Evolutionary conservation across 495 filamentous ascomycete species (phyloP).

Genomic region (Tuber calosporum): DNA sequence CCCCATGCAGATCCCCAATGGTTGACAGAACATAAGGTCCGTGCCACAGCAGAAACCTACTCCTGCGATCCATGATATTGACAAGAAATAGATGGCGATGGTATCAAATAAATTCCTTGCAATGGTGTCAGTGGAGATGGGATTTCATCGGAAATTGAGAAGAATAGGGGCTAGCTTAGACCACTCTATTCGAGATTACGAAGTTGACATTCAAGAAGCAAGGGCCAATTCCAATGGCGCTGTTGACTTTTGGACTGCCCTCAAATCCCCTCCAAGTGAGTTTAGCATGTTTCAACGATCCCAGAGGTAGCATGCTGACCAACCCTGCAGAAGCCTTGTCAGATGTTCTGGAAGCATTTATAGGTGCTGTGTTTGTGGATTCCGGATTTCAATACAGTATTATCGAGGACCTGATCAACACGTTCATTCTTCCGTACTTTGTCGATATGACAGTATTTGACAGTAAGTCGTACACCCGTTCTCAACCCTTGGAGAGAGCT

Average conservation of each 20-base stretch:
- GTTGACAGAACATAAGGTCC: conserved; percentile 90
- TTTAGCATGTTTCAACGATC: neutral
- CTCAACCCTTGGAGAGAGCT: neutral
- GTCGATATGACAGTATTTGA: conserved; percentile 75
- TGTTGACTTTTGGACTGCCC: conserved; percentile 68
- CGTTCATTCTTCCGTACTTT: conserved; percentile 68
- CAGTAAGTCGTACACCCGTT: conserved; percentile 12
- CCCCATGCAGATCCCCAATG: conserved; percentile 84
- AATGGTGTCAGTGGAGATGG: conserved; percentile 66
- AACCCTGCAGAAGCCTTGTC: conserved; percentile 56
- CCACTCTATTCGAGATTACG: conserved; percentile 62
- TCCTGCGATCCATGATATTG: neutral
- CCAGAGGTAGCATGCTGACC: neutral
- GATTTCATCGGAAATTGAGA: conserved; percentile 66
- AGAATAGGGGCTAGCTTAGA: conserved; percentile 55
- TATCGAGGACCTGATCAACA: conserved; percentile 69
- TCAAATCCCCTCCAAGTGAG: conserved; percentile 63
- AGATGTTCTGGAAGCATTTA: conserved; percentile 82
- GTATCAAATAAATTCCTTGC: conserved; percentile 94
- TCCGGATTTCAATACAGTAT: conserved; percentile 68
- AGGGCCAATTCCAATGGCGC: conserved; percentile 46
- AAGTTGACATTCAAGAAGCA: conserved; percentile 57
- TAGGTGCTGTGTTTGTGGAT: conserved; percentile 89
- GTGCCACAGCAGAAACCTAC: neutral
- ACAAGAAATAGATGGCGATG: conserved; percentile 70